A percentile compares a stretch with the other conserved stretches of the same genome.
Conservation (phyloP, 495 filamentous ascomycete species). For the Talaromyces stipitatus region DNA sequence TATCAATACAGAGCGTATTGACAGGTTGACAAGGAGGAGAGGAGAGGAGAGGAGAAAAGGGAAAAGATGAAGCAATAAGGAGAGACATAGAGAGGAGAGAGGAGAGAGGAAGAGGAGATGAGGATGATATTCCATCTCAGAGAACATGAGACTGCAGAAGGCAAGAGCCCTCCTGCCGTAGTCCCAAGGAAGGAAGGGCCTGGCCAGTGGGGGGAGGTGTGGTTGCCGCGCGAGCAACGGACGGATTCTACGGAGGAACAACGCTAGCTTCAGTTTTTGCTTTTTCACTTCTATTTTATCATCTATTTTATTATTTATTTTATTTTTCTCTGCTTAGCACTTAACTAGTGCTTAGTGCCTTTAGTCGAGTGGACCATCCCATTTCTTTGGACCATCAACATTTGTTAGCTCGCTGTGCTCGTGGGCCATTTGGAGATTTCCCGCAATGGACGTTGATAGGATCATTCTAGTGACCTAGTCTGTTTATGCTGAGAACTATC, state of each 20-base stretch:
- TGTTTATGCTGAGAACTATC: not conserved
- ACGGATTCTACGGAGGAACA: too few relatives aligned
- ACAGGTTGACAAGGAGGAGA: not conserved
- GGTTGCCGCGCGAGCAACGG: not conserved
- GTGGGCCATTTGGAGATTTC: not conserved
- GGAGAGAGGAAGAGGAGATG: not conserved
- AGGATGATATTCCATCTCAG: not conserved
- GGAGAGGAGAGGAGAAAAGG: not conserved
- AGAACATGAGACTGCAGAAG: not conserved
- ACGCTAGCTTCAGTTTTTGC: not conserved
- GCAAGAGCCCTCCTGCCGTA: not conserved
- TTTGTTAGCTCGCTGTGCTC: not conserved
- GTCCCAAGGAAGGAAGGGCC: not conserved
- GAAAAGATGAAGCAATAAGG: not conserved
- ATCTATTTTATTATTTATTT: not conserved
- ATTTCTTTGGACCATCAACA: not conserved
- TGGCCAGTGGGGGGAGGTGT: not conserved
- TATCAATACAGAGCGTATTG: too few relatives aligned
- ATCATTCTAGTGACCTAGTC: not conserved
- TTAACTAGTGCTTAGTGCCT: not conserved
- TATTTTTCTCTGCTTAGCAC: not conserved
- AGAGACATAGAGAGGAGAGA: not conserved
- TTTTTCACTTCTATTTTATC: not conserved
- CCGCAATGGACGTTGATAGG: not conserved
- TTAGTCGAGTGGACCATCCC: not conserved